A percentile compares a stretch with the other conserved stretches of the same genome.
These are phyloP conservation scores for Castanospermum australe DNA, from an alignment of 306 rosid genomes.

Conservation along the genomic window DNA sequence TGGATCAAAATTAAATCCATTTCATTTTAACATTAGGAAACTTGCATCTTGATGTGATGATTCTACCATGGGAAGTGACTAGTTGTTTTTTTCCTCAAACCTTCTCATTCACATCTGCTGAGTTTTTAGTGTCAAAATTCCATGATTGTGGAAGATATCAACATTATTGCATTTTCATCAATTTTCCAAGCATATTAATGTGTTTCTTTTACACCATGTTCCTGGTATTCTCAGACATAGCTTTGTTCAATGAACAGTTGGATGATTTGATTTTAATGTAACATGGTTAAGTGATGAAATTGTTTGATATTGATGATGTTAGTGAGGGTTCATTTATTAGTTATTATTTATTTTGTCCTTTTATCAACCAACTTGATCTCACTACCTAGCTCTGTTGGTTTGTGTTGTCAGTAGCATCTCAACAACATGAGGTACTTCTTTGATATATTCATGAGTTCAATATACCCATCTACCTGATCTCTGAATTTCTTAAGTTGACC, in stretches of 20 bases:
- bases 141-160: not conserved
- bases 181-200: not conserved
- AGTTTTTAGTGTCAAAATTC: not conserved
- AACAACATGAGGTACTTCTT: not conserved
- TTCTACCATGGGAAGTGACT: not conserved
- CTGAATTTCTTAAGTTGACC: not conserved
- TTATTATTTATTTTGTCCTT: not conserved
- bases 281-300: not conserved
- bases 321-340: not conserved
- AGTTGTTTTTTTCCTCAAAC: not conserved
- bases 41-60: not conserved
- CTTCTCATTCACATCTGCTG: not conserved
- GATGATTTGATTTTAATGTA: conserved; percentile 7
- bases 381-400: conserved; percentile 19
- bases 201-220: not conserved
- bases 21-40: not conserved
- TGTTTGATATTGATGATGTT: too few relatives aligned
- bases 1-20: too few relatives aligned
- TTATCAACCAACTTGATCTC: conserved; percentile 1
- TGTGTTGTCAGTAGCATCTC: not conserved
- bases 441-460: not conserved
- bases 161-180: not conserved
- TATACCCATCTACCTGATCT: not conserved
- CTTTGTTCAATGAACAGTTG: not conserved
- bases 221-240: not conserved